These are phyloP conservation scores for Cyclocybe cylindracea DNA, from an alignment of 768 basidiomycete genomes.

Conservation along the genomic window DNA sequence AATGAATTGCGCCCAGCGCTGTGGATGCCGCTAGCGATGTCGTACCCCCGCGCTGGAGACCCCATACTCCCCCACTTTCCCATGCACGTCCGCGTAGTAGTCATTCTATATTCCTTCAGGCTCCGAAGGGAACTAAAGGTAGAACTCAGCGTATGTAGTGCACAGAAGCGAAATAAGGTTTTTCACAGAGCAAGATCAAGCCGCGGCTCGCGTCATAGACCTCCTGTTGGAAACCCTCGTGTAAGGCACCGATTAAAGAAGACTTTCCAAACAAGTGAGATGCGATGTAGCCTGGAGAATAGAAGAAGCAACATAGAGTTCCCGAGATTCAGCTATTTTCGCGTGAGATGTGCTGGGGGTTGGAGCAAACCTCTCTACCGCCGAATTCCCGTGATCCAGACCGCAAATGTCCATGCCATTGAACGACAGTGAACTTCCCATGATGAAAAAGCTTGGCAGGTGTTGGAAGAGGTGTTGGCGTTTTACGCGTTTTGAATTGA, in stretches of 20 bases:
- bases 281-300: conserved; percentile 10
- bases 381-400: background rate
- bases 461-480: background rate
- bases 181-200: conserved; percentile 1
- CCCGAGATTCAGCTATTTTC: conserved; percentile 16
- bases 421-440: background rate
- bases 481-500: background rate
- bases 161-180: too few relatives aligned
- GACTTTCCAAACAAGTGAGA: conserved; percentile 15
- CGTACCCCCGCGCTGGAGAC: too few relatives aligned
- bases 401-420: too few relatives aligned
- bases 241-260: conserved; percentile 23
- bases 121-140: too few relatives aligned
- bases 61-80: too few relatives aligned
- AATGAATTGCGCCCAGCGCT: too few relatives aligned
- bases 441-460: background rate
- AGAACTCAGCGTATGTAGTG: too few relatives aligned
- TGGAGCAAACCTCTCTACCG: background rate
- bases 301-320: conserved; percentile 11
- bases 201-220: conserved; percentile 17
- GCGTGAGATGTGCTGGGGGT: background rate
- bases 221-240: background rate
- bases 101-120: too few relatives aligned
- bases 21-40: too few relatives aligned
- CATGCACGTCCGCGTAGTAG: too few relatives aligned